Base-by-base conservation (phyloP, 1,284 basidiomycete species). In the Agaricales sp. region DNA sequence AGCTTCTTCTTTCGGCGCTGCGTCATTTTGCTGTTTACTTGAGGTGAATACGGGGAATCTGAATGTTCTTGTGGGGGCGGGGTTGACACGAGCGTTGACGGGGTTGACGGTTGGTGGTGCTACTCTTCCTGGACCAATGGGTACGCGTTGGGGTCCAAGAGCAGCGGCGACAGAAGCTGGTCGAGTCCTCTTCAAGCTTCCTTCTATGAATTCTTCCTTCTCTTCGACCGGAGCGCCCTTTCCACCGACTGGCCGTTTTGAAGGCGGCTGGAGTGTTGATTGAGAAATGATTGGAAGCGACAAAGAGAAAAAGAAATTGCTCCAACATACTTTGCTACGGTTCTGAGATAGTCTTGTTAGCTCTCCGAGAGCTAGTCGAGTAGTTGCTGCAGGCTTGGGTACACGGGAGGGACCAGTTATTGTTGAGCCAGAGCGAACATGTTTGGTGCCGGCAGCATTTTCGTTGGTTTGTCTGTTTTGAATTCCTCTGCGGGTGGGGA, bases 71-170 rank as follows among this genome's bases (percentile, higher is more conserved):
- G 52, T 35, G 54, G 46, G 47, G 52, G 38, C 49, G 50, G 51
- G 53, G 48, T 26, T 62, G 16, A 62, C 67, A 43, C 70, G 74
- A 26, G 65, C 64, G 50, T 66, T 65, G 47, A 63, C 59, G 45
- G 61, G 58, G 49, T 64, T 65, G 21, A 64, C 62, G 47, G 68
- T 58, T 45, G 70, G 67, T 53, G 65, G 63, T 25, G 67, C 65
- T 30, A 63, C 64, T 53, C 74, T 69, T 39, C 70, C 70, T 41
- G 83, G 77, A 48, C 76, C 80, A 12, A 82, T 67, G 52, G 84
- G 80, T 19, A 84, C 68, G 47, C 85, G 80, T 61, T 84, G 83
- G 45, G 72, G 64, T 43, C 71, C 74, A 26, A 75, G 67, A 30
- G 76, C 73, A 39, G 71, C 73, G 26, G 77, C 78, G 49, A 81